Base-by-base conservation (phyloP, 345 rosid genomes). In the Zanthoxylum bungeanum region DNA sequence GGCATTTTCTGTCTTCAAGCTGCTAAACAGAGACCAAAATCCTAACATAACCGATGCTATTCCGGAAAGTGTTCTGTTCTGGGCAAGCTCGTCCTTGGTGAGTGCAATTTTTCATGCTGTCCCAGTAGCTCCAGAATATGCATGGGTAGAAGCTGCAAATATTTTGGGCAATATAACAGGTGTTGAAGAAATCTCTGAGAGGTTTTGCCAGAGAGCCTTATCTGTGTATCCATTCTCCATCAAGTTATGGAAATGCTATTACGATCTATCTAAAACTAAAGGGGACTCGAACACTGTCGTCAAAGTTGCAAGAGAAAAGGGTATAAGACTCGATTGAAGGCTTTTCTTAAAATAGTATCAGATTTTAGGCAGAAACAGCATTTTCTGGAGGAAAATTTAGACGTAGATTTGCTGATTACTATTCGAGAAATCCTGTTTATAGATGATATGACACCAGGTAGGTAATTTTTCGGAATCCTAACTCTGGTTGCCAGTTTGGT, bases 101-200 rank as follows among this genome's bases (percentile, higher is more conserved):
- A 77, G 74, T 31, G 73, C 96, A 19, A 62, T 94, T 34, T 88
- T 85, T 59, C 88, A 84, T 50, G 92, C 90, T 3, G 44, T 94
- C 34, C 98, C 98, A n/a, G 60, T 92, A 50, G 88, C 98, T 60
- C 97, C 98, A 0, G 99, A 91, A 85, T 79, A 64, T 71, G 78
- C 76, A 51, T 95, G 94, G 98, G 93, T 85, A 1, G 91, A 89
- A 65, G 88, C 96, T 74, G 92, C 91, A 1, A 81, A 56, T 14
- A 73, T 86, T 65, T 66, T 95, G 82, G 76, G 79, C 61, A 77
- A 44, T 25, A 73, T 80, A 49, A 64, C 71, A 0, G 87, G 85
- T 47, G 68, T 68, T 0, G 84, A 80, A 12, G 22, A 77, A 7
- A 81, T 82, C 47, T 71, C 75, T 8, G 86, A 87, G 66, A 86